Conservation (phyloP, 352 stramenopile species). For the Pythium apleroticum region DNA sequence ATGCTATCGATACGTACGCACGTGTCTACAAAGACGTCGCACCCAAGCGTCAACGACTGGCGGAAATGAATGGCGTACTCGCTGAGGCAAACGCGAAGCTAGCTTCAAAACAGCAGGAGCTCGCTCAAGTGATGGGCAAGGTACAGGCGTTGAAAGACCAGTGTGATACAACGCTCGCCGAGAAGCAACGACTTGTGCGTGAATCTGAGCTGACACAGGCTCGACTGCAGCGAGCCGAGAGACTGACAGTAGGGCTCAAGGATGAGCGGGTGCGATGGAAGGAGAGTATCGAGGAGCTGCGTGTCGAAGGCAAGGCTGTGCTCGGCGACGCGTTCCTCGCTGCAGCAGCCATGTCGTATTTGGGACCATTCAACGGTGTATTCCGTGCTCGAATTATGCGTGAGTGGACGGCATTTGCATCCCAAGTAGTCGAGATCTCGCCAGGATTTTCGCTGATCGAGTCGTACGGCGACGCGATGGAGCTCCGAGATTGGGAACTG, state of each 20-base stretch:
- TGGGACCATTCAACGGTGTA: conserved; percentile 59
- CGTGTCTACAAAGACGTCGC: conserved; percentile 72
- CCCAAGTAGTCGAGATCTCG: conserved; percentile 34
- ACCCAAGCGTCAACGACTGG: conserved; percentile 67
- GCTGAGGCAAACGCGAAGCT: conserved; percentile 72
- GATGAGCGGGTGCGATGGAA: conserved; percentile 76
- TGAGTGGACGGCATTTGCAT: conserved; percentile 33
- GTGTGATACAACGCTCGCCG: conserved; percentile 54
- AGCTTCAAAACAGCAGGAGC: conserved; percentile 62
- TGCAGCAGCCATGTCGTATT: conserved; percentile 60
- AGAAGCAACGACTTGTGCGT: conserved; percentile 68
- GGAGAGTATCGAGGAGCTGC: conserved; percentile 52
- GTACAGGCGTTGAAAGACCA: conserved; percentile 57
- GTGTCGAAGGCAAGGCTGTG: conserved; percentile 43
- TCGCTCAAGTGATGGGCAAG: conserved; percentile 52
- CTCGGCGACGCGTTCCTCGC: conserved; percentile 64
- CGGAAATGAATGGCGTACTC: conserved; percentile 75
- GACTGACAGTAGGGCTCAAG: conserved; percentile 63
- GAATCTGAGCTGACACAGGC: conserved; percentile 62
- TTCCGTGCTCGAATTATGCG: conserved; percentile 40
- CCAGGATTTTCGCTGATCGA: conserved; percentile 54
- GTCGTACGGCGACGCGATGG: conserved; percentile 76
- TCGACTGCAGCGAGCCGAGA: conserved; percentile 55
- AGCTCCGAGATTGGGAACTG: conserved; percentile 89
- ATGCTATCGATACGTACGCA: conserved; percentile 82